Conservation (phyloP, 805 yeast genomes). For the Dipodascus albidus region DNA sequence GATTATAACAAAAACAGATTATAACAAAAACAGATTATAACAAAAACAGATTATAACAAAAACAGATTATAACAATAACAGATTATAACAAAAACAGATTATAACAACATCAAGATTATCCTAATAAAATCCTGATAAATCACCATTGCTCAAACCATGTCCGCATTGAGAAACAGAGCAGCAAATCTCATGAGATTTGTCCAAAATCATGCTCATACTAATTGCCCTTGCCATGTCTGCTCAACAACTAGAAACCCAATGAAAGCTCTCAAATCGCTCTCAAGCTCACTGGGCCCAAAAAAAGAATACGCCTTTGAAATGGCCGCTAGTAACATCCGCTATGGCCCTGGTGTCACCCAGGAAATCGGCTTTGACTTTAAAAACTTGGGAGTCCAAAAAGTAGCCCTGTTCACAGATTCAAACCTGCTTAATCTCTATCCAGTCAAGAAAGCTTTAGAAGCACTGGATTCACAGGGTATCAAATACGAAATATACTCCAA, state of each 20-base stretch:
- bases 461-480: conserved; percentile 26
- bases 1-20: no score
- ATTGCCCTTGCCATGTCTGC: conserved; percentile 1
- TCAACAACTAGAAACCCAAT: conserved; percentile 2
- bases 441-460: conserved; percentile 22
- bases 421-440: conserved; percentile 22
- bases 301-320: conserved; percentile 30
- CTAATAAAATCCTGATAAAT: neutral
- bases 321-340: conserved; percentile 30
- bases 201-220: neutral
- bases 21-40: no score
- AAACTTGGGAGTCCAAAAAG: conserved; percentile 22
- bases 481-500: conserved; percentile 25
- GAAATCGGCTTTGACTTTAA: conserved; percentile 30
- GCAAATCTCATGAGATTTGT: neutral
- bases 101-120: neutral
- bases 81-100: no score
- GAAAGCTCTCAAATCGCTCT: conserved; percentile 3
- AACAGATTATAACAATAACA: no score
- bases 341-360: conserved; percentile 28
- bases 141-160: neutral
- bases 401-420: conserved; percentile 28
- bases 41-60: no score
- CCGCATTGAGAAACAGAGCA: neutral
- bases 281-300: conserved; percentile 5